Evolutionary conservation across 805 yeast genomes (phyloP).

Genomic region (Wickerhamiella sergipiensis): DNA sequence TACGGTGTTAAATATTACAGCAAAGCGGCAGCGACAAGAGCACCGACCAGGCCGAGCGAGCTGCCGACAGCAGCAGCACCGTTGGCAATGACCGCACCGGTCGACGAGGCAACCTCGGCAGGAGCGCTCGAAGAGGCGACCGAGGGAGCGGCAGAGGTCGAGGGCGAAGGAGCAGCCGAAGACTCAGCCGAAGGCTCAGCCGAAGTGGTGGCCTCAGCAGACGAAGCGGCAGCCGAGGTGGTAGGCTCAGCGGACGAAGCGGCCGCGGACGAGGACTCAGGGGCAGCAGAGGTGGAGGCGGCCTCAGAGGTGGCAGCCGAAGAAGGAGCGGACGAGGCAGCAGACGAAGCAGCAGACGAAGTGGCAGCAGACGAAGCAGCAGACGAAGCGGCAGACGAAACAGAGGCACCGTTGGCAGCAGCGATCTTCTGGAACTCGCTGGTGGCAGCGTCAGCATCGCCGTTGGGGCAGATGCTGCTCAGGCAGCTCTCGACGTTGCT

Average conservation of each 20-base stretch:
- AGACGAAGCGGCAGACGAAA: constrained; percentile 5
- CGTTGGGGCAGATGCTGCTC: constrained; percentile 54
- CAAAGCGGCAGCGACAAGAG: background rate
- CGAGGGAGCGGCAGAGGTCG: background rate
- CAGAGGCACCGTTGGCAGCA: constrained; percentile 7
- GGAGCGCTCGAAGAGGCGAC: background rate
- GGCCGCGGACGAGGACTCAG: background rate
- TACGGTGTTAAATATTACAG: constrained; percentile 1
- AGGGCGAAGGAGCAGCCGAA: background rate
- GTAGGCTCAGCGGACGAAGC: background rate
- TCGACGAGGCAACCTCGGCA: background rate
- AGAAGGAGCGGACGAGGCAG: constrained; percentile 7
- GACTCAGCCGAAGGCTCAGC: background rate
- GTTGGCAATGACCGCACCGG: background rate
- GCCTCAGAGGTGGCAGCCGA: constrained; percentile 3
- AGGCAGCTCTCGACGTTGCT: constrained; percentile 47
- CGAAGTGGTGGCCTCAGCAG: background rate
- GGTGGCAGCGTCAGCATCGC: constrained; percentile 43
- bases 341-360: constrained; percentile 3
- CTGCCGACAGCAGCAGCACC: background rate
- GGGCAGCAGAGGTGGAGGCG: background rate
- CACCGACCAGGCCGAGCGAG: constrained; percentile 1
- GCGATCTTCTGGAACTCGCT: constrained; percentile 34
- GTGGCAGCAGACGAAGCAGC: background rate
- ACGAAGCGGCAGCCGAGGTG: background rate